Base-by-base conservation (phyloP, 495 filamentous ascomycete genomes). In the Penicillium mononematosum region DNA sequence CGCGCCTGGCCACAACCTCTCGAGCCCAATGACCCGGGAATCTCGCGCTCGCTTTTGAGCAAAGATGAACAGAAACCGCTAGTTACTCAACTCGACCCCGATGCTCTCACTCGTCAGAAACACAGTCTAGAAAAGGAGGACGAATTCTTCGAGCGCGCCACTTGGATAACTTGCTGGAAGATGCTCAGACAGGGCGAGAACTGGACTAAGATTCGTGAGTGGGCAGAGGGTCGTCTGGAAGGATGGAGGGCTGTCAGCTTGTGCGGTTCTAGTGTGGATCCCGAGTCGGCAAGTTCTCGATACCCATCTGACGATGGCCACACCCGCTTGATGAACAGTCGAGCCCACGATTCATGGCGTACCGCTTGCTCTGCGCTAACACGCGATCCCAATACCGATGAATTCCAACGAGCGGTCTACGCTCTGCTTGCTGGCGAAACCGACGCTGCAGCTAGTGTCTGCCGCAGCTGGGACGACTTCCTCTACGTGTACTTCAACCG, bases 41-140 rank as follows among this genome's bases (percentile, higher is more conserved):
- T 86, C 25, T 75, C 81, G 38, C 77, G 79, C 53, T 78, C 81
- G 32, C 78, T 85, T 52, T 68, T 82, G 41, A 81, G 75, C 46
- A 74, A 80, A 4, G 83, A 85, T 27, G 76, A 79, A 32, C 84
- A 85, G 39, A 81, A 84, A 67, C 66, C 82, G 5, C 65, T 96
- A 4, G 80, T 97, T 44, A 95, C 91, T n/a, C 89, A 96, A 64
- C 78, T 99, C 24, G 94, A 99, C 59, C 95, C 95, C 5, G 94
- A 99, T 80, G 90, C 92, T 6, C 78, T 86, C 14, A 85, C 84
- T 38, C 84, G 94, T 48, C 92, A 98, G 71, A 78, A 78, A 29
- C 83, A 86, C 32, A 79, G 75, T 38, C 72, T 98, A 27, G 87
- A 93, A 64, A 81, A 81, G 44, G 82, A 91, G 61, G 94, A 99